A percentile compares a stretch with the other conserved stretches of the same genome.
Conservation (phyloP, 768 basidiomycete genomes). For the Leccinum rimulosum region DNA sequence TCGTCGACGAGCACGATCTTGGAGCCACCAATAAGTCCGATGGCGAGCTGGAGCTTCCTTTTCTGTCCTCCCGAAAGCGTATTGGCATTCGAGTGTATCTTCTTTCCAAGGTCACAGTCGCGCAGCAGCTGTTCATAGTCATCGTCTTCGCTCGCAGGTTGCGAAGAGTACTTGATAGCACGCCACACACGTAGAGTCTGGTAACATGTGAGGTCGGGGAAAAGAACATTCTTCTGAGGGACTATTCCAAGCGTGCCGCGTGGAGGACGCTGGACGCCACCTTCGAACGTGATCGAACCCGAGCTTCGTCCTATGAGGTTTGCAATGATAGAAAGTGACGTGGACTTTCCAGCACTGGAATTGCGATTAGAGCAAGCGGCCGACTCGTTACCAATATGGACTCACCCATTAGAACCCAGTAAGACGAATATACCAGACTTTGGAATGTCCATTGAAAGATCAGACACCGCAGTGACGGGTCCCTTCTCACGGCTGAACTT, state of each 20-base stretch:
- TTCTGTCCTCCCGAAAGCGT: conserved; percentile 81
- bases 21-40: conserved; percentile 75
- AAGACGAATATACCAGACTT: conserved; percentile 75
- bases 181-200: conserved; percentile 74
- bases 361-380: conserved; percentile 1
- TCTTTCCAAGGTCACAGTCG: conserved; percentile 72
- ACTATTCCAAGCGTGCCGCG: conserved; percentile 73
- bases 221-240: conserved; percentile 81
- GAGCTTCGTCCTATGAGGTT: conserved; percentile 57
- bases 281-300: conserved; percentile 57
- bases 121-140: conserved; percentile 62
- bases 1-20: conserved; percentile 65
- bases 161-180: conserved; percentile 63
- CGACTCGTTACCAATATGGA: neutral
- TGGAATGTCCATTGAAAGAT: conserved; percentile 68
- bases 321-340: conserved; percentile 63
- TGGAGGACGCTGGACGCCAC: conserved; percentile 50
- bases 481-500: conserved; percentile 45
- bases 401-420: conserved; percentile 67
- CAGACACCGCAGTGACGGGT: conserved; percentile 57
- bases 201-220: conserved; percentile 70
- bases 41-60: conserved; percentile 78
- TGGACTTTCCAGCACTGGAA: conserved; percentile 74
- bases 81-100: conserved; percentile 62
- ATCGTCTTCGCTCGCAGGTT: conserved; percentile 41